Evolutionary conservation across 768 basidiomycete species (phyloP).

Genomic region (Dendrothele bispora): DNA sequence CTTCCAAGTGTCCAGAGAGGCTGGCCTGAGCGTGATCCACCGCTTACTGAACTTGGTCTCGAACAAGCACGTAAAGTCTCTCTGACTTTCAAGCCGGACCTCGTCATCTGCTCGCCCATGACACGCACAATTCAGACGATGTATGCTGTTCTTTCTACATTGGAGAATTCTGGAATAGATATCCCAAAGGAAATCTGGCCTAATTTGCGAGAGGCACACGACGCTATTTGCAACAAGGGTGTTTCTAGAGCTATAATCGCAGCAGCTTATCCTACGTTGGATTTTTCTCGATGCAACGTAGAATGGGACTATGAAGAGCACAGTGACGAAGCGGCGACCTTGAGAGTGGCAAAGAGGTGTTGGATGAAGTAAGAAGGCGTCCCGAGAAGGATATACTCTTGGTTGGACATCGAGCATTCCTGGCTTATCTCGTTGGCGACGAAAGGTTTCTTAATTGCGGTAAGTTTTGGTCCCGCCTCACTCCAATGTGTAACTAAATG

Average conservation of each 20-base stretch:
- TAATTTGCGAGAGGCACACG: conserved; percentile 16
- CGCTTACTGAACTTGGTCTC: conserved; percentile 14
- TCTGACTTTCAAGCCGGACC: conserved; percentile 10
- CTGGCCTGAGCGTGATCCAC: conserved; percentile 15
- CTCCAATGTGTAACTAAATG: not conserved
- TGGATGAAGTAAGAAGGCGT: conserved; percentile 5
- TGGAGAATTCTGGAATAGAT: not conserved
- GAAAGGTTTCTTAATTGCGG: conserved; percentile 15
- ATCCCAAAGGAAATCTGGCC: conserved; percentile 14
- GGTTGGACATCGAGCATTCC: conserved; percentile 17
- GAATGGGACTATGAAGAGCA: conserved; percentile 18
- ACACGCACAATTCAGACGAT: conserved; percentile 16
- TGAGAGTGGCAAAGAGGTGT: conserved; percentile 9
- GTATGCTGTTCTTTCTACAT: conserved; percentile 5
- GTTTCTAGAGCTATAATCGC: conserved; percentile 7
- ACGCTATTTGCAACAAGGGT: conserved; percentile 16
- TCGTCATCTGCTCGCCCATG: conserved; percentile 19
- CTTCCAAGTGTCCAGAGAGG: conserved; percentile 12
- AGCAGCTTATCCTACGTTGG: conserved; percentile 7
- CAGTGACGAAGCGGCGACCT: conserved; percentile 9
- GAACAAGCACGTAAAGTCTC: conserved; percentile 8
- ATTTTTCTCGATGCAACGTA: conserved; percentile 14
- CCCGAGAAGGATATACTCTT: conserved; percentile 13
- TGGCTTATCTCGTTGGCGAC: conserved; percentile 11
- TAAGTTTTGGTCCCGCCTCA: not conserved